Evolutionary conservation across 805 yeast genomes (phyloP).

Genomic region (Monosporozyma yasuniensis): DNA sequence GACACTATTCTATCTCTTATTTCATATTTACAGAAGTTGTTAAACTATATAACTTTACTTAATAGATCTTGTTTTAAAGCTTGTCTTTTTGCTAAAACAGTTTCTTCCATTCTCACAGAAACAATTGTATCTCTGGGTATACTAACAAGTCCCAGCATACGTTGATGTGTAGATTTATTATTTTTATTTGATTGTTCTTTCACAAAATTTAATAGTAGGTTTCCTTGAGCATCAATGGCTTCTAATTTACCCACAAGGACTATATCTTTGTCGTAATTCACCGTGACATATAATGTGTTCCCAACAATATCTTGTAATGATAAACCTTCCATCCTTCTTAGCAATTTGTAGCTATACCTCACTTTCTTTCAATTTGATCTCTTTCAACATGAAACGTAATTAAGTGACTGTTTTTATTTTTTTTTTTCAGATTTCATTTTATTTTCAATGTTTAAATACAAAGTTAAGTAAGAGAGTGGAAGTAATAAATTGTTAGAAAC

Average conservation of each 20-base stretch:
- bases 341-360: not conserved
- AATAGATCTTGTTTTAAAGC: not conserved
- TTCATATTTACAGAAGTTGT: not conserved
- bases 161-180: constrained; percentile 9
- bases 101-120: constrained; percentile 16
- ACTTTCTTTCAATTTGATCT: too few relatives aligned
- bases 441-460: not conserved
- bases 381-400: too few relatives aligned
- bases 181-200: constrained; percentile 25
- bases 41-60: not conserved
- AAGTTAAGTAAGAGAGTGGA: too few relatives aligned
- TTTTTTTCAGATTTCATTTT: not conserved
- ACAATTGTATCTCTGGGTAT: constrained; percentile 37
- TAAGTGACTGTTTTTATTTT: too few relatives aligned
- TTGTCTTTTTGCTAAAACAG: constrained; percentile 16
- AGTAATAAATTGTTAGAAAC: not conserved
- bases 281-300: constrained; percentile 30
- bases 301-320: constrained; percentile 22
- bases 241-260: constrained; percentile 32
- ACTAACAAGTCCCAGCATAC: constrained; percentile 48
- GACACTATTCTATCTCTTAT: not conserved
- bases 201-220: constrained; percentile 34
- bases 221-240: constrained; percentile 38
- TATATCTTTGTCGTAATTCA: constrained; percentile 13
- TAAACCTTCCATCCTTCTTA: constrained; percentile 10